Percentiles rank a stretch among this genome's conserved stretches.
Conservation (phyloP, 1,284 basidiomycete species). For the Mixia osmundae region DNA sequence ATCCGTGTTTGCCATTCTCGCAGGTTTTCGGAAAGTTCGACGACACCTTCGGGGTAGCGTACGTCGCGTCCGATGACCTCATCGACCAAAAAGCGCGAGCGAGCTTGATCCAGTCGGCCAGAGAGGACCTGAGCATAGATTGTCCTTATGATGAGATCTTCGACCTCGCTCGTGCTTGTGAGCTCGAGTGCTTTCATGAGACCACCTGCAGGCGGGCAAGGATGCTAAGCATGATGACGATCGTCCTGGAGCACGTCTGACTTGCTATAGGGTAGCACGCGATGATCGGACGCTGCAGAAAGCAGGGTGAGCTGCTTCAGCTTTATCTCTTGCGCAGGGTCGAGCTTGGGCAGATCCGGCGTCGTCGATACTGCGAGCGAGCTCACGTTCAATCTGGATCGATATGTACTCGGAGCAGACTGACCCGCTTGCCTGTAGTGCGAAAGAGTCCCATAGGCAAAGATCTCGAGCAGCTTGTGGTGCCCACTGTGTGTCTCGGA, state of each 20-base stretch:
- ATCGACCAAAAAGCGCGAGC: slow-evolving; percentile 63
- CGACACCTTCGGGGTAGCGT: not conserved
- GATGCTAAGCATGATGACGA: not conserved
- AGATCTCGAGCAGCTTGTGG: slow-evolving; percentile 44
- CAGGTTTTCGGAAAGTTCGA: not conserved
- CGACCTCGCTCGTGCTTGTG: slow-evolving; percentile 30
- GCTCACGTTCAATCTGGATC: too few relatives aligned
- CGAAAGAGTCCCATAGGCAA: slow-evolving; percentile 61
- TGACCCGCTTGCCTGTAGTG: slow-evolving; percentile 59
- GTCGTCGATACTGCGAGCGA: too few relatives aligned
- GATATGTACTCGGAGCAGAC: too few relatives aligned
- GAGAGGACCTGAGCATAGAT: slow-evolving; percentile 72
- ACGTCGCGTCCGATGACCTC: slow-evolving; percentile 76
- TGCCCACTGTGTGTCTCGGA: slow-evolving; percentile 7
- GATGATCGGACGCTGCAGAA: slow-evolving; percentile 42
- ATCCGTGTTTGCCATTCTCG: slow-evolving; percentile 3
- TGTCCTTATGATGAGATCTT: slow-evolving; percentile 84
- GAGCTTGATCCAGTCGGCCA: slow-evolving; percentile 76
- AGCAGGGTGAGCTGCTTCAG: slow-evolving; percentile 79
- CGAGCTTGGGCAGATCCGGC: slow-evolving; percentile 53
- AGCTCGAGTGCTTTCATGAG: not conserved
- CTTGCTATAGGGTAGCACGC: slow-evolving; percentile 32
- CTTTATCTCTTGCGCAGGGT: slow-evolving; percentile 48
- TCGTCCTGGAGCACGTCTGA: not conserved
- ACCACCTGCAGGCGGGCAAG: not conserved